phyloP scores from a whole-genome alignment of 2,329 filamentous ascomycete species.

The Lachnellula hyalina region DNA sequence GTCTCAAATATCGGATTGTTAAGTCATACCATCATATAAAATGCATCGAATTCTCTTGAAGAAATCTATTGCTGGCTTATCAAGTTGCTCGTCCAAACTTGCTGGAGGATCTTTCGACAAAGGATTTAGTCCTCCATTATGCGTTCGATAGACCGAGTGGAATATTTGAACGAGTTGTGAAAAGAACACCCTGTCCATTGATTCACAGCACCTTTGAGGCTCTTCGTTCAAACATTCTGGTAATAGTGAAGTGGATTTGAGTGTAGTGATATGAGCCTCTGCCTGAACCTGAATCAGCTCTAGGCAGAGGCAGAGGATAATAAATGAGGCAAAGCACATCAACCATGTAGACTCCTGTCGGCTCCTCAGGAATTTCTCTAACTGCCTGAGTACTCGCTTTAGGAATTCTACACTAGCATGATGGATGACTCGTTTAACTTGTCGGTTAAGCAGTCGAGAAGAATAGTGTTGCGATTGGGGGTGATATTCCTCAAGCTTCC shows the following conservation, averaged over 20 bases:
- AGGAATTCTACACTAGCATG: slow-evolving; percentile 1
- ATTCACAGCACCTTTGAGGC: slow-evolving; percentile 3
- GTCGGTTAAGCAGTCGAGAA: slow-evolving; percentile 16
- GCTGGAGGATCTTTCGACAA: slow-evolving; percentile 1
- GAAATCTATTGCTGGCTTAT: slow-evolving; percentile 1
- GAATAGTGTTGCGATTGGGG: slow-evolving; percentile 4
- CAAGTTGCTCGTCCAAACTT: slow-evolving; percentile 1
- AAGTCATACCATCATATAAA: slow-evolving; percentile 2
- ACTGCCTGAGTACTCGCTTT: slow-evolving; percentile 1
- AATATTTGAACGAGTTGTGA: slow-evolving; percentile 15
- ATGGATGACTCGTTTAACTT: slow-evolving; percentile 15
- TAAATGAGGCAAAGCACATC: slow-evolving; percentile 8
- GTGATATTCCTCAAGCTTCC: neutral
- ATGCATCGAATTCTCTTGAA: slow-evolving; percentile 6
- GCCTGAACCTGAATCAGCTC: slow-evolving; percentile 12
- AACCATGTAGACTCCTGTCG: slow-evolving; percentile 12
- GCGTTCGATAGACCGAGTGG: slow-evolving; percentile 16
- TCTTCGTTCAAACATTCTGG: neutral
- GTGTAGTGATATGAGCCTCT: slow-evolving; percentile 5
- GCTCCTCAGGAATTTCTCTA: slow-evolving; percentile 14
- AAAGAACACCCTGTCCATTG: slow-evolving; percentile 10
- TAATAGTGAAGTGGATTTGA: neutral
- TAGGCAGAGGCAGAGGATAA: slow-evolving; percentile 12
- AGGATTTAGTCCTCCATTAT: slow-evolving; percentile 14
- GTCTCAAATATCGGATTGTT: neutral